phyloP scores from a whole-genome alignment of 805 yeast genomes.

The Myxozyma sirexii region DNA sequence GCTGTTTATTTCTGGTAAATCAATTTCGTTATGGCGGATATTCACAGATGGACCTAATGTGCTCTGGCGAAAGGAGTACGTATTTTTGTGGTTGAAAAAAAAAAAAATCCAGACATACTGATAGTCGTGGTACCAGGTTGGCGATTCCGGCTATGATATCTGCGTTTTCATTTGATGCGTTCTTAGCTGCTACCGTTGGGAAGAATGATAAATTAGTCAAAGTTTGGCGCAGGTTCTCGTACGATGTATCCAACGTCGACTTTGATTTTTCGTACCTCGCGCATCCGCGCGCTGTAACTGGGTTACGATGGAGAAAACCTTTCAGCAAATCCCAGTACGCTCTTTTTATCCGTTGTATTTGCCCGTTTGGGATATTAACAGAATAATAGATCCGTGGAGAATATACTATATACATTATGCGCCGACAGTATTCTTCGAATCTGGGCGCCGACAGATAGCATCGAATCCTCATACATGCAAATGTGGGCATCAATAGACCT shows the following conservation, averaged over 20 bases:
- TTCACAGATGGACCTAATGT: conserved; percentile 24
- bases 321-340: conserved; percentile 41
- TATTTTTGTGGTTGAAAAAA: no score
- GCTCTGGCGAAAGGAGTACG: conserved; percentile 30
- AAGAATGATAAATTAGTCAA: conserved; percentile 68
- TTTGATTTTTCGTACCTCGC: conserved; percentile 71
- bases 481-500: conserved; percentile 57
- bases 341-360: not conserved
- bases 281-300: conserved; percentile 63
- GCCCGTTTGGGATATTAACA: not conserved
- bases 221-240: conserved; percentile 75
- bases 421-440: conserved; percentile 61
- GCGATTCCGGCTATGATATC: conserved; percentile 63
- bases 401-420: conserved; percentile 66
- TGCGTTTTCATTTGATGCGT: conserved; percentile 67
- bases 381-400: conserved; percentile 43
- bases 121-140: no score
- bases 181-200: conserved; percentile 65
- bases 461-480: conserved; percentile 41
- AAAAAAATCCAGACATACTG: conserved; percentile 37
- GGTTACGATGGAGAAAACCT: conserved; percentile 59
- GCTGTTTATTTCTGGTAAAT: conserved; percentile 29
- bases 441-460: conserved; percentile 51
- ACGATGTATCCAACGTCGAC: conserved; percentile 57
- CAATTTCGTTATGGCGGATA: conserved; percentile 31